Conservation (phyloP, 75 land plant species). For the Selaginella tamariscina region DNA sequence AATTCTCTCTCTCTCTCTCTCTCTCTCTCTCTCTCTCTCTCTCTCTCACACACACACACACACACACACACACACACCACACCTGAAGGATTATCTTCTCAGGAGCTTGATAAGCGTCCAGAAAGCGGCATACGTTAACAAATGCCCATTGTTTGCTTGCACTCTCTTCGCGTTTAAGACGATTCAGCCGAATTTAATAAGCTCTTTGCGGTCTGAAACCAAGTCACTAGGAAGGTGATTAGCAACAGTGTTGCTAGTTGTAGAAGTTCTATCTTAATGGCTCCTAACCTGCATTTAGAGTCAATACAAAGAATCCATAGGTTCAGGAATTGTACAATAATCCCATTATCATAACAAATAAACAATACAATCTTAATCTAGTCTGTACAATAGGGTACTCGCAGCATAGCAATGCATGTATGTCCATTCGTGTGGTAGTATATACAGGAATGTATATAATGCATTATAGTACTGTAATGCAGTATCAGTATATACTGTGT, state of each 20-base stretch:
- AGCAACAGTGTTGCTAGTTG: slow-evolving; percentile 91
- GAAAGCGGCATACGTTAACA: slow-evolving; percentile 99
- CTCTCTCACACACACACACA: too few species aligned
- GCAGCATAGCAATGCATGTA: too few species aligned
- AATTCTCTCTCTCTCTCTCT: too few species aligned
- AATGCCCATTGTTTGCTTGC: slow-evolving; percentile 99
- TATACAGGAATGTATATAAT: too few species aligned
- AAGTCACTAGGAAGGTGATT: slow-evolving; percentile 84
- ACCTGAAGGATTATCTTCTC: slow-evolving; percentile 99
- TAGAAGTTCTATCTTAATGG: slow-evolving; percentile 88
- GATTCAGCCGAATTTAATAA: slow-evolving; percentile 99
- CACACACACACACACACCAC: too few species aligned
- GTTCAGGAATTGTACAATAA: neutral
- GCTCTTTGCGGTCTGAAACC: slow-evolving; percentile 92
- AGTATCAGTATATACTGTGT: too few species aligned
- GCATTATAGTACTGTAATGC: too few species aligned
- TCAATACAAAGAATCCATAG: neutral
- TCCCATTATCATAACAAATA: neutral
- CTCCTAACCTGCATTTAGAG: slow-evolving; percentile 53
- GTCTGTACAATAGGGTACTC: too few species aligned
- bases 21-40: too few species aligned
- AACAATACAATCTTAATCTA: slow-evolving; percentile 7
- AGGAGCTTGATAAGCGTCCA: slow-evolving; percentile 99
- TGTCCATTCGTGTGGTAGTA: too few species aligned
- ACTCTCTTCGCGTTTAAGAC: slow-evolving; percentile 97